Base-by-base conservation (phyloP, 2,329 filamentous ascomycete genomes). In the Cryphonectria radicalis region DNA sequence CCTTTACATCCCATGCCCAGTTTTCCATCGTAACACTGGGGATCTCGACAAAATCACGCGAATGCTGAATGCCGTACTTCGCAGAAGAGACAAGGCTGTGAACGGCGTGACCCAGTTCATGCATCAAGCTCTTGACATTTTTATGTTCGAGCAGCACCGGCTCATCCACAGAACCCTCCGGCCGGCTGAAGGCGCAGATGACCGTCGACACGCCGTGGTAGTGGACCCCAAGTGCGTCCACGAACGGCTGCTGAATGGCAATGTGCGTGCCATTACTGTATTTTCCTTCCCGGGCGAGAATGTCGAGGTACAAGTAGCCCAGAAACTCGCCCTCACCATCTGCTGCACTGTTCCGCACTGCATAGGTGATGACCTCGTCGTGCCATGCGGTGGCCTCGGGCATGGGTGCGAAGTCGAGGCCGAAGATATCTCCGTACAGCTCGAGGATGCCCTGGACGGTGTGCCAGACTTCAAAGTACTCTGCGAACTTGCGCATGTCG, bases 31-130 rank as follows among this genome's bases (percentile, higher is more conserved):
- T 65, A 3, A 65, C 37, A 25, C 63, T 65, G 7, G 63, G 63
- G 13, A 65, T 65, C 37, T 65, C 63, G 40, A 65, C 43, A 50
- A 65, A 65, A 13, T 65, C 63, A 8, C 63, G 35, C 7, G 63
- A 65, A 25, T 65, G 63, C 35, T 35, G 7, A 65, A 46, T 42
- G 8, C 32, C 63, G n/a, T 65, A 65, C 63, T 65, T 65, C 1
- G 63, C 43, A 28, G 25, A 25, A n/a, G 63, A 43, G 3, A 65
- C 40, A 28, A 65, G n/a, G 28, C 46, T 42, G n/a, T 65, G 63
- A 25, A 65, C n/a, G n/a, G 63, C 63, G 35, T 65, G 63, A 4
- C 40, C 63, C 8, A 65, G 14, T 14, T 65, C 63, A 19, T 65
- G 63, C 22, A 65, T 37, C 25, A 65, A 14, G 25, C 32, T 46